A percentile compares a stretch with the other conserved stretches of the same genome.
Evolutionary conservation across 176 grass and related monocot species (phyloP).

Genomic region (Carex parvula): DNA sequence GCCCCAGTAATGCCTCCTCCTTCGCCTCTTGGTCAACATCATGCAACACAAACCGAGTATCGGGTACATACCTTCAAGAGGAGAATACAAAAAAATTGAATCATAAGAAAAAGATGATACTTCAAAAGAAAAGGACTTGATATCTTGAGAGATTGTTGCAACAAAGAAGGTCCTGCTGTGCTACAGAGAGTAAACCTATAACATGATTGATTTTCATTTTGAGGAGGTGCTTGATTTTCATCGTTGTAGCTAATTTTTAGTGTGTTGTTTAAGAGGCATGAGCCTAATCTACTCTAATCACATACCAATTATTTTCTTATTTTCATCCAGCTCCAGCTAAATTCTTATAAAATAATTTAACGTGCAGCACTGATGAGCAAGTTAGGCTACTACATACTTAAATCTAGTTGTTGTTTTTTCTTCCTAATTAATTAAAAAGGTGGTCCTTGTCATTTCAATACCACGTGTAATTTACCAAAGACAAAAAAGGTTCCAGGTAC

Average conservation of each 20-base stretch:
- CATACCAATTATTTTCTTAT: neutral
- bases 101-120: slow-evolving; percentile 7
- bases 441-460: neutral
- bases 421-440: neutral
- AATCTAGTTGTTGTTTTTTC: neutral
- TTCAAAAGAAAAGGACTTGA: neutral
- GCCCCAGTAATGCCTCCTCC: slow-evolving; percentile 67
- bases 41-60: slow-evolving; percentile 47
- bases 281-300: neutral
- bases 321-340: neutral
- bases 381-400: too few relatives aligned
- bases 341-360: neutral
- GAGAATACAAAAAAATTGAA: neutral
- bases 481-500: slow-evolving; percentile 57
- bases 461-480: slow-evolving; percentile 9
- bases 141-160: neutral
- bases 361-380: neutral
- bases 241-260: neutral
- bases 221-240: neutral
- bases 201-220: neutral
- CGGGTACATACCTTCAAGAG: slow-evolving; percentile 30
- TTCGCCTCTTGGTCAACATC: slow-evolving; percentile 39
- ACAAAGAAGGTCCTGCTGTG: neutral
- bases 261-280: neutral
- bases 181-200: neutral